Base-by-base conservation (phyloP, 306 rosid genomes). In the Carpinus fangiana region DNA sequence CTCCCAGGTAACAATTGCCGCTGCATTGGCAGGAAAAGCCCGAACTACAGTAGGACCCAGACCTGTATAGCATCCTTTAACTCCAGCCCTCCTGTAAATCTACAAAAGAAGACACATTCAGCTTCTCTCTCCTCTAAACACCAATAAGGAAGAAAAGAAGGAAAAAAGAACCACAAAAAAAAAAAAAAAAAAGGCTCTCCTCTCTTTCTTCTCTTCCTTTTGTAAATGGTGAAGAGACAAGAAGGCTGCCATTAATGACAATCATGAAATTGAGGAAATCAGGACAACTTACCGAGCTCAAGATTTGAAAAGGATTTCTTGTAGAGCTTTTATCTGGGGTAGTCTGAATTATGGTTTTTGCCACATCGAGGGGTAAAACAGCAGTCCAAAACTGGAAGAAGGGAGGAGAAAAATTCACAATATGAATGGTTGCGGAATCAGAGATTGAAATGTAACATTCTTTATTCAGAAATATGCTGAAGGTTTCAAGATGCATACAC, bases 21-120 rank as follows among this genome's bases (percentile, higher is more conserved):
- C 93, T 50, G 98, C 98, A 76, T 93, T 95, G 72, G 99, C 98
- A 10, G 99, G 98, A 81, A 95, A 90, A 52, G 97, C 99, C 67
- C 98, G 90, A 74, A 81, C 79, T 50, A 93, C 9, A 0, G 99
- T 95, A 38, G 99, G 99, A 71, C 93, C 94, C 34, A 95, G 83
- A 75, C 99, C 99, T 21, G 93, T 56, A 86, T 93, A 95, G 84
- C 97, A 91, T 69, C 99, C 97, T 82, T 82, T 95, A 69, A 95
- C 67, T 83, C 99, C 97, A 61, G 85, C 80, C 55, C 86, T 91
- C 76, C 34, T 78, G 82, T 91, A 89, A 81, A 93, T 79, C 99
- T 95, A 81, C 82, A 79, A 52, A 31, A 71, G 52, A 60, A 17
- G 23, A 79, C 36, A 38, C 26, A 14, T 57, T 80, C 52, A 57